Evolutionary conservation across 2,329 filamentous ascomycete genomes (phyloP), one percentile per base, ranked within the genome.

Genomic region (Aspergillus aculeatus): DNA sequence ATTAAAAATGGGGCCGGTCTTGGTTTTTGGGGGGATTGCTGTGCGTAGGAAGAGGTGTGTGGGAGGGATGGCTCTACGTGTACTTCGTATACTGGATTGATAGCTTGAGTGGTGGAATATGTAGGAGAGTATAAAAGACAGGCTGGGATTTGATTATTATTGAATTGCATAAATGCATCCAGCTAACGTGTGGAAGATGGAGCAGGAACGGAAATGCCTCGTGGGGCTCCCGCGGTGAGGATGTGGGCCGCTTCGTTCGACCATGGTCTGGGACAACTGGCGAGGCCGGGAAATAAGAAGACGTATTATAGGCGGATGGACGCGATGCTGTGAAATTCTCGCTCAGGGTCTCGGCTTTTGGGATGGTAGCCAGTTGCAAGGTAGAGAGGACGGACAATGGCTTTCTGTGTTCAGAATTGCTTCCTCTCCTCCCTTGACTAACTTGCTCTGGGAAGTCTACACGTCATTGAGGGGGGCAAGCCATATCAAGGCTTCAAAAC

Each of bases 161-260:
- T 26, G 24, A 29, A 29, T 6, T 3, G 26, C 26, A 29, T 29
- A 2, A 29, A 29, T 29, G 7, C 26, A 29, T 29, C 7, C 26
- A 9, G 26, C 26, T 29, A 29, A 23, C 23, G 23, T 23, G 4
- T 2, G 9, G 26, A 29, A 29, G 16, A 35, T 35, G 38, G 16
- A 44, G 38, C 38, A 16, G 16, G 38, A 44, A 44, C 16, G 38
- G 38, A 19, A 44, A 44, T 44, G 38, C 38, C 50, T 49, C 51
- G 57, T 58, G 57, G 57, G 51, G 57, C 57, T 55, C 47, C 47
- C 51, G 57, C 38, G 50, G 35, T 47, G 32, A 23, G 19, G 23
- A 47, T 31, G 51, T 53, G 51, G 51, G 35, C 14, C 51, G 51
- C 19, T 19, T 21, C 32, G 51, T 23, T 35, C 32, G 51, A 41